A percentile compares a stretch with the other conserved stretches of the same genome.
These are phyloP conservation scores for Penicillium coprophilum DNA, from an alignment of 495 filamentous ascomycete species.

Conservation along the genomic window DNA sequence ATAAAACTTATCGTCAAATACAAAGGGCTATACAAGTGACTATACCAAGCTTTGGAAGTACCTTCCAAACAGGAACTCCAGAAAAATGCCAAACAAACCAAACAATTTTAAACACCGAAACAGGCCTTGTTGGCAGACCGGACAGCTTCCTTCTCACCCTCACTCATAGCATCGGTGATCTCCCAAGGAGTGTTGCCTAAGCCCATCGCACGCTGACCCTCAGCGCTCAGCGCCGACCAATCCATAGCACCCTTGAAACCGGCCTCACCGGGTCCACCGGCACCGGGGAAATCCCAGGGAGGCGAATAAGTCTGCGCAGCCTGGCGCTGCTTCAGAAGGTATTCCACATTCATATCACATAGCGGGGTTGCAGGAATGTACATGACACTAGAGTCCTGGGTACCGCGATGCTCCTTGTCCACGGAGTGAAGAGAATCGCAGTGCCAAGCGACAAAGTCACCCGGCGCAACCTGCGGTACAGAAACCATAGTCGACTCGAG, in stretches of 20 bases:
- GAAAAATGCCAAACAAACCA: not conserved
- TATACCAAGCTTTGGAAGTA: conserved; percentile 1
- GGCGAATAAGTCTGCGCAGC: conserved; percentile 47
- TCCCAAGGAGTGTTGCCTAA: conserved; percentile 50
- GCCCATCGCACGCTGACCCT: conserved; percentile 61
- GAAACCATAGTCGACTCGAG: conserved; percentile 74
- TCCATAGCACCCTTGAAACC: conserved; percentile 44
- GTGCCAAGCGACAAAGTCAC: conserved; percentile 91
- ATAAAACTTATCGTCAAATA: not conserved
- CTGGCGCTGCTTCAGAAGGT: conserved; percentile 66
- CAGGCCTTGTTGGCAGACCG: conserved; percentile 58
- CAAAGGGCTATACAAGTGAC: not conserved
- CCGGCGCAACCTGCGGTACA: conserved; percentile 71
- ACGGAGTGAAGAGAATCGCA: conserved; percentile 83
- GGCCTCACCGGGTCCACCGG: conserved; percentile 49
- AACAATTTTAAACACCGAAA: conserved; percentile 28
- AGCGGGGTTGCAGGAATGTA: conserved; percentile 87
- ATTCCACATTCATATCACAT: conserved; percentile 69
- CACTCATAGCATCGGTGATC: conserved; percentile 47
- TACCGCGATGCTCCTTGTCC: conserved; percentile 72
- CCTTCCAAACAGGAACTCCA: not conserved
- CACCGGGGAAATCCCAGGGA: conserved; percentile 63
- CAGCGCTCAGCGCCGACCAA: conserved; percentile 37
- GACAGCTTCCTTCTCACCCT: conserved; percentile 58
- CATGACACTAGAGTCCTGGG: conserved; percentile 71